Percentiles rank a stretch among this genome's conserved stretches.
These are phyloP conservation scores for Ophiocordyceps sinensis DNA, from an alignment of 2,329 filamentous ascomycete genomes.

Conservation along the genomic window DNA sequence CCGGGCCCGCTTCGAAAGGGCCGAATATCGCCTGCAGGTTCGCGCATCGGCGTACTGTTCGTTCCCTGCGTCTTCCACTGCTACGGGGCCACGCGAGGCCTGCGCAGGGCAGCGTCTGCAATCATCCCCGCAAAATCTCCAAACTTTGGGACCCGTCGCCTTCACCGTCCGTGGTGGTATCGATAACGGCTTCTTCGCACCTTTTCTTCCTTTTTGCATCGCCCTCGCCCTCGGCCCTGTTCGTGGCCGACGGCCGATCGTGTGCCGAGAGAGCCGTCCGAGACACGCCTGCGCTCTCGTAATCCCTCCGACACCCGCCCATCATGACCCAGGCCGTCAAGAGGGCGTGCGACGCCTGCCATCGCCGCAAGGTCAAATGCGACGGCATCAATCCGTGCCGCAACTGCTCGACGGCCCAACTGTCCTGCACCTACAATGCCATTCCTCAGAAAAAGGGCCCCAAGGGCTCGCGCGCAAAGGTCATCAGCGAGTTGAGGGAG, in stretches of 20 bases:
- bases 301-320: background rate
- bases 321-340: slow-evolving; percentile 39
- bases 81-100: slow-evolving; percentile 4
- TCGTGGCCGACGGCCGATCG: background rate
- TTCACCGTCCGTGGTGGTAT: slow-evolving; percentile 1
- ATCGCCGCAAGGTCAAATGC: slow-evolving; percentile 62
- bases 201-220: background rate
- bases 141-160: background rate
- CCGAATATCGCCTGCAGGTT: slow-evolving; percentile 21
- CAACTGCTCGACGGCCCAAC: slow-evolving; percentile 52
- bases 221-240: background rate
- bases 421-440: slow-evolving; percentile 60
- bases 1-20: slow-evolving; percentile 20
- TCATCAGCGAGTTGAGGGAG: slow-evolving; percentile 59
- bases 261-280: background rate
- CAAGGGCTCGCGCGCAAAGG: slow-evolving; percentile 59
- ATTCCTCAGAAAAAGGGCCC: slow-evolving; percentile 65
- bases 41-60: slow-evolving; percentile 8
- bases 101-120: background rate
- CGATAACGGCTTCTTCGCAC: slow-evolving; percentile 1
- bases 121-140: slow-evolving; percentile 15
- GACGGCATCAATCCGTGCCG: slow-evolving; percentile 57
- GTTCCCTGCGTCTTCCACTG: slow-evolving; percentile 6
- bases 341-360: slow-evolving; percentile 58
- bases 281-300: background rate